Percentiles rank a stretch among this genome's conserved stretches.
Evolutionary conservation across 1,139 yeast genomes (phyloP).

Genomic region (Scheffersomyces parashehatae): DNA sequence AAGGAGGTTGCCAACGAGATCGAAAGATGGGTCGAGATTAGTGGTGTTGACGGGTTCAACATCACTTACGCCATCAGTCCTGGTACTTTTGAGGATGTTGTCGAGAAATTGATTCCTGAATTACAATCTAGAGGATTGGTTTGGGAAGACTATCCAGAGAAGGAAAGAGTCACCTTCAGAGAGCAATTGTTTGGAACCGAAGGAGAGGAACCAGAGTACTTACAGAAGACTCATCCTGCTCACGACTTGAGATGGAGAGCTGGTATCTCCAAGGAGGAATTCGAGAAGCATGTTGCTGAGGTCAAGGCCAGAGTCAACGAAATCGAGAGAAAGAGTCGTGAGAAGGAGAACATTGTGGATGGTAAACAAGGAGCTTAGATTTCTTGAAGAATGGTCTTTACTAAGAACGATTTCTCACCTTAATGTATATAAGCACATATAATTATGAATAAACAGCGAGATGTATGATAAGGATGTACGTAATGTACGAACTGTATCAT

Average conservation of each 20-base stretch:
- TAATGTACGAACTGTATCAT: too few relatives aligned
- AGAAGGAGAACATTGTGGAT: neutral
- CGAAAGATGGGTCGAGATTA: slow-evolving; percentile 30
- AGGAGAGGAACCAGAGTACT: slow-evolving; percentile 19
- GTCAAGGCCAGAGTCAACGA: slow-evolving; percentile 5
- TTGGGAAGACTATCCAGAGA: slow-evolving; percentile 30
- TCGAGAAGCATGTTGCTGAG: slow-evolving; percentile 18
- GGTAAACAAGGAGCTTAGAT: neutral
- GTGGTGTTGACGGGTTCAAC: slow-evolving; percentile 38
- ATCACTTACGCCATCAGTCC: slow-evolving; percentile 29
- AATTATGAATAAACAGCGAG: too few relatives aligned
- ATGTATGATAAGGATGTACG: too few relatives aligned
- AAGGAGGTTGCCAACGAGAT: slow-evolving; percentile 28
- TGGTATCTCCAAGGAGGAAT: slow-evolving; percentile 35
- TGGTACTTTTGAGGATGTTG: slow-evolving; percentile 32
- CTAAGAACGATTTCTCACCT: too few relatives aligned
- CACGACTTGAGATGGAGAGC: slow-evolving; percentile 39
- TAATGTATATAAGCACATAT: too few relatives aligned
- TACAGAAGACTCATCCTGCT: slow-evolving; percentile 36
- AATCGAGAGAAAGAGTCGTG: neutral
- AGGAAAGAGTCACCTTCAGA: slow-evolving; percentile 22
- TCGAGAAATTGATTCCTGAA: slow-evolving; percentile 34
- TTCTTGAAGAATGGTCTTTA: too few relatives aligned
- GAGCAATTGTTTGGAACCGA: slow-evolving; percentile 27
- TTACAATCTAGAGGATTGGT: slow-evolving; percentile 32